Percentiles rank a stretch among this genome's conserved stretches.
phyloP scores from a whole-genome alignment of 2,329 filamentous ascomycete species.

The Pyricularia grisea region DNA sequence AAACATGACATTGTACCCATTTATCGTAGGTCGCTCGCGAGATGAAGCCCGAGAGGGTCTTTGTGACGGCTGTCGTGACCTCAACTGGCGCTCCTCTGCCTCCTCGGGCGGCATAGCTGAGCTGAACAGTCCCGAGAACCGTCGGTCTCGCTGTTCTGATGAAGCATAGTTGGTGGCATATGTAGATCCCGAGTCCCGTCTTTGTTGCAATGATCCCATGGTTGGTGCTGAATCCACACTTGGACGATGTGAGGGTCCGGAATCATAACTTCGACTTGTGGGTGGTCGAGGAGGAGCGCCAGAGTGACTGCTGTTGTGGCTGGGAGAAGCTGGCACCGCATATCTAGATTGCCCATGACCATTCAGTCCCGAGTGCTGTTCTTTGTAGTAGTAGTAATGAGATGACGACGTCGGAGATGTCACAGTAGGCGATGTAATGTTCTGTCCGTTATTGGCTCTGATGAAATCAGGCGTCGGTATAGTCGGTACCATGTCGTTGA shows the following conservation, averaged over 20 bases:
- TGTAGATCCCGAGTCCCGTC: slow-evolving; percentile 46
- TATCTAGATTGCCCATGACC: slow-evolving; percentile 5
- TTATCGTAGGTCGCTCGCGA: slow-evolving; percentile 43
- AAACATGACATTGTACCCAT: slow-evolving; percentile 70
- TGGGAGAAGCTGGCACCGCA: not conserved
- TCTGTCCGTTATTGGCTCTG: slow-evolving; percentile 56
- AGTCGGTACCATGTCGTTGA: slow-evolving; percentile 52
- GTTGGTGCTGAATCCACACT: slow-evolving; percentile 12
- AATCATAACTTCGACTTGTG: slow-evolving; percentile 50
- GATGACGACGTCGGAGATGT: slow-evolving; percentile 28
- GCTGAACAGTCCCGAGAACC: slow-evolving; percentile 72
- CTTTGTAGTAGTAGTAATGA: slow-evolving; percentile 46
- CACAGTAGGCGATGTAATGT: slow-evolving; percentile 46
- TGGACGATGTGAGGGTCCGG: slow-evolving; percentile 10
- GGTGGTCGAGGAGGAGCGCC: slow-evolving; percentile 33
- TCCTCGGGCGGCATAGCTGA: slow-evolving; percentile 76
- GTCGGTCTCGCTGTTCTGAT: slow-evolving; percentile 31
- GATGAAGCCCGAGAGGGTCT: slow-evolving; percentile 50
- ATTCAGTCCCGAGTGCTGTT: slow-evolving; percentile 37
- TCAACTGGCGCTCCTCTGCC: slow-evolving; percentile 36
- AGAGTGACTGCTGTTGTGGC: slow-evolving; percentile 20
- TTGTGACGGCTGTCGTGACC: slow-evolving; percentile 4
- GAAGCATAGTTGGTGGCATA: slow-evolving; percentile 37
- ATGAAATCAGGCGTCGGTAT: slow-evolving; percentile 58
- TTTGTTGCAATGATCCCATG: slow-evolving; percentile 8